These are phyloP conservation scores for Zygosaccharomyces kombuchaensis DNA, from an alignment of 805 yeast genomes.

Conservation along the genomic window DNA sequence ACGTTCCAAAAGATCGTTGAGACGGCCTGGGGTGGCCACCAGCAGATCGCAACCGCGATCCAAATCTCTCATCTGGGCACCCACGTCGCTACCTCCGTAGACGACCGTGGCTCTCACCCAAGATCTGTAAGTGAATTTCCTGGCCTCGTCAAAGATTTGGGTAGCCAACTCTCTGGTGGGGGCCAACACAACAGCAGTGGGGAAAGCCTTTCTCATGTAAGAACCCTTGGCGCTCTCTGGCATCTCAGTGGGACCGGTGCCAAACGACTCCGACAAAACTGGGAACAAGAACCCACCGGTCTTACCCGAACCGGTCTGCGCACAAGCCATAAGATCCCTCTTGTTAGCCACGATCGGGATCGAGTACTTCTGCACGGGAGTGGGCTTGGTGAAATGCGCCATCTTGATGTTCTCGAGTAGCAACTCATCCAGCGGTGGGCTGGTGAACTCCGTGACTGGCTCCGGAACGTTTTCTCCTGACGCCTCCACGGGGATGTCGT, in stretches of 20 bases:
- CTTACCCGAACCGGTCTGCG: constrained; percentile 98
- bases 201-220: constrained; percentile 76
- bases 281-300: constrained; percentile 99
- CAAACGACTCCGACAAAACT: constrained; percentile 84
- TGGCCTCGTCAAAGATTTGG: constrained; percentile 94
- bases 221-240: constrained; percentile 37
- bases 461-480: constrained; percentile 94
- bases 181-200: constrained; percentile 93
- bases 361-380: constrained; percentile 94
- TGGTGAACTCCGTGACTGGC: constrained; percentile 77
- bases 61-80: constrained; percentile 79
- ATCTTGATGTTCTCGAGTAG: constrained; percentile 80
- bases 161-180: constrained; percentile 99
- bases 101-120: constrained; percentile 97
- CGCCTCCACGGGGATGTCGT: constrained; percentile 98
- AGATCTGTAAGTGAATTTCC: constrained; percentile 92
- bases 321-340: constrained; percentile 95
- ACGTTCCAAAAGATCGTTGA: constrained; percentile 91
- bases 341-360: constrained; percentile 86
- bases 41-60: constrained; percentile 92
- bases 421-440: constrained; percentile 87
- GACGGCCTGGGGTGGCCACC: constrained; percentile 99
- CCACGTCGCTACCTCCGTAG: constrained; percentile 97
- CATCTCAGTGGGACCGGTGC: constrained; percentile 73
- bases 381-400: constrained; percentile 92